Percentiles rank a stretch among this genome's conserved stretches.
Evolutionary conservation across 192 early-diverging fungal genomes (phyloP).

Genomic region (Linnemannia zychae): DNA sequence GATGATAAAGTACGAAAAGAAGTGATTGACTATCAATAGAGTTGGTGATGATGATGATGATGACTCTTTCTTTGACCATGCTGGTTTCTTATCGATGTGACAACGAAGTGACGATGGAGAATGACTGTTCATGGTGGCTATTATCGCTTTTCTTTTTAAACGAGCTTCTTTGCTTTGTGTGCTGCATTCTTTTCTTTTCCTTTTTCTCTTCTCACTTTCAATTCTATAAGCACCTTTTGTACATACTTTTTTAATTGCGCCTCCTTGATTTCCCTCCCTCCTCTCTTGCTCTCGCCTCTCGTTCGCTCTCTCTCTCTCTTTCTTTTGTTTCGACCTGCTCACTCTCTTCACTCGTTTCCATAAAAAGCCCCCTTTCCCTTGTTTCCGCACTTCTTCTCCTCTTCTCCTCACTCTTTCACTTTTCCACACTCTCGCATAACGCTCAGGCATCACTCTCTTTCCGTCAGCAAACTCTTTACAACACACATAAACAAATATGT

Average conservation of each 20-base stretch:
- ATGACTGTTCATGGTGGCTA: too few relatives aligned
- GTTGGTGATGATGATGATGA: background rate
- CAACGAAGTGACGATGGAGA: too few relatives aligned
- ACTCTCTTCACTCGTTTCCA: background rate
- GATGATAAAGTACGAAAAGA: too few relatives aligned
- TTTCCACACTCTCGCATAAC: background rate
- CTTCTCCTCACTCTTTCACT: background rate
- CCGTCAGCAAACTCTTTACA: background rate
- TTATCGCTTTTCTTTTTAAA: background rate
- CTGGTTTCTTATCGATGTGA: background rate
- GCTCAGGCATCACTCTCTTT: background rate
- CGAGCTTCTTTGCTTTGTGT: slow-evolving; percentile 1
- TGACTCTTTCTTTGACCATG: background rate
- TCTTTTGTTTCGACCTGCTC: background rate
- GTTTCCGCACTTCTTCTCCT: background rate
- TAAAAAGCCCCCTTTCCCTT: background rate
- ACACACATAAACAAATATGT: slow-evolving; percentile 14
- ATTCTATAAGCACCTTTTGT: background rate
- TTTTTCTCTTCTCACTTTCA: background rate
- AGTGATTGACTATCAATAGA: background rate
- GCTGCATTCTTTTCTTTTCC: background rate
- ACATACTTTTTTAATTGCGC: background rate
- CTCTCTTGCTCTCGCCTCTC: slow-evolving; percentile 2
- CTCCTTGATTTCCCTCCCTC: background rate
- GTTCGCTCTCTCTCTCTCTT: background rate